These are phyloP conservation scores for Debaryomycetaceae sp. DNA, from an alignment of 1,139 yeast species.

Conservation along the genomic window DNA sequence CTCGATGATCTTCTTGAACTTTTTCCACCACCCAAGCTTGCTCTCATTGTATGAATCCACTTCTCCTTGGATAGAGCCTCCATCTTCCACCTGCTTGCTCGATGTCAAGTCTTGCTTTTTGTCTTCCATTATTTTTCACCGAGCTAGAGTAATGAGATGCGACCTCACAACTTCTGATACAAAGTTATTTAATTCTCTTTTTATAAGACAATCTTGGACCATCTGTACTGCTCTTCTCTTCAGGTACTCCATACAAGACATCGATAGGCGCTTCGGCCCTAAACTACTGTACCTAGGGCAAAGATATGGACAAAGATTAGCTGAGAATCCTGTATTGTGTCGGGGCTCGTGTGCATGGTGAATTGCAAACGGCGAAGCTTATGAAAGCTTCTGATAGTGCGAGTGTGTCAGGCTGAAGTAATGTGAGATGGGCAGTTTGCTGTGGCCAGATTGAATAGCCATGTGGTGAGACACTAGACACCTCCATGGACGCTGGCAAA, in stretches of 20 bases:
- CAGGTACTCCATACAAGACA: background rate
- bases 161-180: too few relatives aligned
- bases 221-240: background rate
- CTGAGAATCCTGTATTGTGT: background rate
- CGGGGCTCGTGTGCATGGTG: background rate
- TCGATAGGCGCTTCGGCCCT: background rate
- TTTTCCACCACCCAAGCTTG: slow-evolving; percentile 14
- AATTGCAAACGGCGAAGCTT: background rate
- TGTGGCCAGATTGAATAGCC: too few relatives aligned
- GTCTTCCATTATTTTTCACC: background rate
- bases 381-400: too few relatives aligned
- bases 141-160: background rate
- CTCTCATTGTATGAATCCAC: slow-evolving; percentile 3
- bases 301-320: background rate
- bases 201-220: too few relatives aligned
- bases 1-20: slow-evolving; percentile 13
- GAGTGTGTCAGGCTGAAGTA: too few relatives aligned
- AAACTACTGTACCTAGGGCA: background rate
- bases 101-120: background rate
- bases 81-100: slow-evolving; percentile 1
- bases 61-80: slow-evolving; percentile 1
- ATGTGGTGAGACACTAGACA: too few relatives aligned
- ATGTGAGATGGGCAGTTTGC: too few relatives aligned
- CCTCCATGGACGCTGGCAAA: too few relatives aligned
- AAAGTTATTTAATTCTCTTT: too few relatives aligned